Conservation (phyloP, 768 basidiomycete species). For the Lanmaoa pseudosensibilis region DNA sequence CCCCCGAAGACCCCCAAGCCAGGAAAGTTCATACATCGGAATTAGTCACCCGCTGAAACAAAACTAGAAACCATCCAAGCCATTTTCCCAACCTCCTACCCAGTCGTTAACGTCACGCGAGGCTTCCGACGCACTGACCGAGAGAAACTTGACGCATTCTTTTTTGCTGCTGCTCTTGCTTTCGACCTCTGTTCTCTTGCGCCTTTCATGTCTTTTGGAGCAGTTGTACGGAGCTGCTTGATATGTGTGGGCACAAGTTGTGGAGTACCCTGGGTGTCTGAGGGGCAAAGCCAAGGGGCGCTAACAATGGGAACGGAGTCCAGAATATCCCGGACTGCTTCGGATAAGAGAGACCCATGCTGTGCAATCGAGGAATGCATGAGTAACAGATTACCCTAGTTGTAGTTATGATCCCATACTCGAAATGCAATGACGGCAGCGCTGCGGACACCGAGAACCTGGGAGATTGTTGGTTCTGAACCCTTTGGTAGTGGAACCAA, state of each 20-base stretch:
- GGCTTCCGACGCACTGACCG: constrained; percentile 16
- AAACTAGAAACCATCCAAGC: background rate
- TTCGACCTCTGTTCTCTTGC: constrained; percentile 58
- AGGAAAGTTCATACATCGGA: background rate
- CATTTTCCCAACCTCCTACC: constrained; percentile 1
- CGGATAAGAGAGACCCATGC: constrained; percentile 44
- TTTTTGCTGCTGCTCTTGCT: constrained; percentile 51
- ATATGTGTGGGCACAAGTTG: constrained; percentile 69
- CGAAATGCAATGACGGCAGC: constrained; percentile 66
- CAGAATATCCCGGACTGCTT: constrained; percentile 40
- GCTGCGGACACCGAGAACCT: constrained; percentile 62
- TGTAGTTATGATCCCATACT: constrained; percentile 43
- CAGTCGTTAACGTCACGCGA: constrained; percentile 22
- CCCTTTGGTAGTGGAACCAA: constrained; percentile 67
- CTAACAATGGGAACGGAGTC: constrained; percentile 52
- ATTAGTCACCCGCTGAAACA: background rate
- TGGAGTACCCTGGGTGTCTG: constrained; percentile 10
- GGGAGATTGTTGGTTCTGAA: constrained; percentile 61
- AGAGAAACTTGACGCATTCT: constrained; percentile 12
- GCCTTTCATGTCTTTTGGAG: constrained; percentile 75
- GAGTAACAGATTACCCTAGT: constrained; percentile 2
- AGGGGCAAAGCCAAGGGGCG: constrained; percentile 62
- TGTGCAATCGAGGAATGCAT: constrained; percentile 14
- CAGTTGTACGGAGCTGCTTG: constrained; percentile 77
- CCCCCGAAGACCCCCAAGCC: background rate